phyloP scores from a whole-genome alignment of 2,329 filamentous ascomycete genomes.

The Phialemonium atrogriseum region DNA sequence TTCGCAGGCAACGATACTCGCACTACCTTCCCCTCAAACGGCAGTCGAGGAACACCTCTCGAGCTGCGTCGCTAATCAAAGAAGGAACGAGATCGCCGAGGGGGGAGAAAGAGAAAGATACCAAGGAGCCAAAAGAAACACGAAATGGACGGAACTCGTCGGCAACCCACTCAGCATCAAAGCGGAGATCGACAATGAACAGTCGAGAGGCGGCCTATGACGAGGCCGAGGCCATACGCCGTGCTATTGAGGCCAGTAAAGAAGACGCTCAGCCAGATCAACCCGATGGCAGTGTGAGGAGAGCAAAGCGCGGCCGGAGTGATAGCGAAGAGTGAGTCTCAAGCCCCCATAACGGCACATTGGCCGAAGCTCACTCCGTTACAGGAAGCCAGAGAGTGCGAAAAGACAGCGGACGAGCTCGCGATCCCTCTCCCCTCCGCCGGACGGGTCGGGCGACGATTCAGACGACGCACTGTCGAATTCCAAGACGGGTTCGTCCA shows the following conservation, averaged over 20 bases:
- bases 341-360: conserved; percentile 2
- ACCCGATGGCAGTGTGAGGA: conserved; percentile 47
- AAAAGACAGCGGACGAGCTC: conserved; percentile 84
- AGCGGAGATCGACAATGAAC: conserved; percentile 94
- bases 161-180: conserved; percentile 53
- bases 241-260: conserved; percentile 93
- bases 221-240: conserved; percentile 80
- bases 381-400: conserved; percentile 58
- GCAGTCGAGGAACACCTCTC: conserved; percentile 46
- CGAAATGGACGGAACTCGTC: conserved; percentile 48
- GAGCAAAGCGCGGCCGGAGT: conserved; percentile 76
- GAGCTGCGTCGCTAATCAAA: conserved; percentile 58
- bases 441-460: conserved; percentile 49
- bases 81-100: conserved; percentile 44
- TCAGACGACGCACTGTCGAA: conserved; percentile 61
- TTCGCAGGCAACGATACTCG: conserved; percentile 54
- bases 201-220: conserved; percentile 92
- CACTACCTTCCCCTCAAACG: conserved; percentile 55
- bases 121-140: conserved; percentile 39
- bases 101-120: conserved; percentile 43
- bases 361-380: conserved; percentile 15
- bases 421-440: conserved; percentile 55
- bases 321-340: conserved; percentile 84
- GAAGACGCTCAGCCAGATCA: conserved; percentile 56
- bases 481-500: conserved; percentile 40